phyloP scores from a whole-genome alignment of 2,329 filamentous ascomycete species.

The Penicillium hordei region DNA sequence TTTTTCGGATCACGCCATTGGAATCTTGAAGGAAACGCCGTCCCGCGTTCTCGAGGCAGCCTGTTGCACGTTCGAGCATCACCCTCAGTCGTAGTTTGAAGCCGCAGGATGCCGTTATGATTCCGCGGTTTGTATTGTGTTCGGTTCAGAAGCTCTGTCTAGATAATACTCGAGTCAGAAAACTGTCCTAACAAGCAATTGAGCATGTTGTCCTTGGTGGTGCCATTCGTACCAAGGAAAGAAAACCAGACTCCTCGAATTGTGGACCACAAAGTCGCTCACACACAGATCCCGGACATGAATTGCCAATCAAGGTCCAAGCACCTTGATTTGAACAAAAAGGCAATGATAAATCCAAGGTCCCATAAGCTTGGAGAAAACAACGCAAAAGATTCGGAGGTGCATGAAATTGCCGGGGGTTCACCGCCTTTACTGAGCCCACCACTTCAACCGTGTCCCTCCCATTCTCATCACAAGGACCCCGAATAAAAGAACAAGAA shows the following conservation, averaged over 20 bases:
- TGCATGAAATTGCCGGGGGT: slow-evolving; percentile 27
- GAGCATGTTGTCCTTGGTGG: slow-evolving; percentile 18
- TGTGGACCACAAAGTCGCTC: background rate
- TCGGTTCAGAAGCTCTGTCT: slow-evolving; percentile 14
- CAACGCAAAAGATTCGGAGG: slow-evolving; percentile 26
- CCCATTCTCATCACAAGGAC: slow-evolving; percentile 5
- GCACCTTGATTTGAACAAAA: background rate
- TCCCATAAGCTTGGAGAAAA: slow-evolving; percentile 19
- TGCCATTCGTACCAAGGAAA: slow-evolving; percentile 20
- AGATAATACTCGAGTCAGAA: slow-evolving; percentile 5
- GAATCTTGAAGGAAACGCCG: slow-evolving; percentile 46
- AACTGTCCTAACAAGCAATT: background rate
- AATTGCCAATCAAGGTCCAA: background rate
- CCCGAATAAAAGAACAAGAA: slow-evolving; percentile 3
- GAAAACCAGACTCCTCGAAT: slow-evolving; percentile 1
- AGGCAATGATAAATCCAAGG: background rate
- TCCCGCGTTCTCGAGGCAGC: slow-evolving; percentile 52
- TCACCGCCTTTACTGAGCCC: slow-evolving; percentile 30
- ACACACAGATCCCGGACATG: too few species aligned
- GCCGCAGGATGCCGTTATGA: slow-evolving; percentile 26
- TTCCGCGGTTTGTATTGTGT: slow-evolving; percentile 30
- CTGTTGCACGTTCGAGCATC: slow-evolving; percentile 54
- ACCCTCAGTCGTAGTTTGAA: slow-evolving; percentile 36
- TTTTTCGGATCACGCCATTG: slow-evolving; percentile 39
- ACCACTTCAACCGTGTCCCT: slow-evolving; percentile 22